Percentiles rank a stretch among this genome's conserved stretches.
These are phyloP conservation scores for bread wheat (Triticum aestivum) DNA, from an alignment of 176 grass and related monocot species.

Conservation along the genomic window IWGSC_CS_RefSeq_v2.1 NC_057795.1:587668729-587669228, in stretches of 20 bases:
- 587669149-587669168: constrained; percentile 66
- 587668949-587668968: not conserved
- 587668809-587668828: no score
- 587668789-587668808: no score
- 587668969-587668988: not conserved
- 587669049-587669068: not conserved
- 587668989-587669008: not conserved
- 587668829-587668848: no score
- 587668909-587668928: constrained; percentile 7
- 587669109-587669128: constrained; percentile 55
- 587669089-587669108: not conserved
- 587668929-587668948: not conserved
- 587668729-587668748: not conserved
- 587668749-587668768: not conserved
- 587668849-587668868: not conserved
- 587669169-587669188: constrained; percentile 83
- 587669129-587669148: constrained; percentile 55
- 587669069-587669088: not conserved
- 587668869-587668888: no score
- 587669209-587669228: not conserved
- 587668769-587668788: no score
- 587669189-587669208: constrained; percentile 82
- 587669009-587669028: constrained; percentile 4
- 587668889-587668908: not conserved
- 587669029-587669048: not conserved